Evolutionary conservation across 495 filamentous ascomycete genomes (phyloP).

Genomic region (Penicillium longicatenatum): DNA sequence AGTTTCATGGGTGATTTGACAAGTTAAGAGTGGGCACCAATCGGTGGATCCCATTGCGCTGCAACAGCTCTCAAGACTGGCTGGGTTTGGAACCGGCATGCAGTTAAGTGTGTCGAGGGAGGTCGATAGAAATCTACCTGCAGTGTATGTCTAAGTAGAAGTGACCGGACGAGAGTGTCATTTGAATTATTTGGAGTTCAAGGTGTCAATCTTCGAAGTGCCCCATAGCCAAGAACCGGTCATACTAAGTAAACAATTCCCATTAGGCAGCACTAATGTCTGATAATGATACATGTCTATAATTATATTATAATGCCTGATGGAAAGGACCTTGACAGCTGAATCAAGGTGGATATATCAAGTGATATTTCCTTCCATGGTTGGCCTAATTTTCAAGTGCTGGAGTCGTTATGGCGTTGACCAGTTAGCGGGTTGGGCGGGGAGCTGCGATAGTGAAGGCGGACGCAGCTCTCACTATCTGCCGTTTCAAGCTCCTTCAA

Average conservation of each 20-base stretch:
- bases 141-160: background rate
- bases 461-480: constrained; percentile 19
- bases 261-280: background rate
- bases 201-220: background rate
- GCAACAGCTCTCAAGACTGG: constrained; percentile 3
- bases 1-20: background rate
- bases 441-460: constrained; percentile 15
- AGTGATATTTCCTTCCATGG: background rate
- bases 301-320: too few relatives aligned
- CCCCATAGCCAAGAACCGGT: background rate
- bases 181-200: background rate
- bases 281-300: too few relatives aligned
- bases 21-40: constrained; percentile 3
- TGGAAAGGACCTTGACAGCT: background rate
- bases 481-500: constrained; percentile 24
- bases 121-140: background rate
- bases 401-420: background rate
- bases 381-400: background rate
- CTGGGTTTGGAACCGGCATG: constrained; percentile 9
- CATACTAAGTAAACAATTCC: background rate
- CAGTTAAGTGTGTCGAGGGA: background rate
- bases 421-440: constrained; percentile 5
- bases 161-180: background rate
- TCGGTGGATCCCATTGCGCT: constrained; percentile 3
- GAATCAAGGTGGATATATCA: background rate